Evolutionary conservation across 352 stramenopile species (phyloP).

Genomic region (Phytophthora gonapodyides): DNA sequence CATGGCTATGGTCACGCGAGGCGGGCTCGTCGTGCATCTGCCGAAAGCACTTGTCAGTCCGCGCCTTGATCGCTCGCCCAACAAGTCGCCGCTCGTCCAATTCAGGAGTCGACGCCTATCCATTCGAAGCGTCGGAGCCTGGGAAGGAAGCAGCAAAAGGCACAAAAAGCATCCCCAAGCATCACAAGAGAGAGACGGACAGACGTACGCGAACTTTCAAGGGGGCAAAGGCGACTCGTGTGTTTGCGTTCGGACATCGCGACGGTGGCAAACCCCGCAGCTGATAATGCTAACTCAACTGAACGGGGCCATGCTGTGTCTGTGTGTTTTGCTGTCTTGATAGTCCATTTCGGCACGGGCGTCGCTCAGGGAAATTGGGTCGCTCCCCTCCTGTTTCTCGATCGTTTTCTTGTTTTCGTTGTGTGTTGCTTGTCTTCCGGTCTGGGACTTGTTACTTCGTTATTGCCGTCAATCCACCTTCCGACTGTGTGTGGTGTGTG

Average conservation of each 20-base stretch:
- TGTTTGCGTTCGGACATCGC: conserved; percentile 25
- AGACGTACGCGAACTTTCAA: conserved; percentile 16
- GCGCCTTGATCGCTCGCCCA: too few species aligned
- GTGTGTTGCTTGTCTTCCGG: conserved; percentile 25
- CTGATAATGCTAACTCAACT: conserved; percentile 20
- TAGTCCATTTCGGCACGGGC: conserved; percentile 5
- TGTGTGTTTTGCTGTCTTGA: conserved; percentile 31
- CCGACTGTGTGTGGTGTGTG: conserved; percentile 27
- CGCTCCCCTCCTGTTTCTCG: conserved; percentile 3
- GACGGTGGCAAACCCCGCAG: conserved; percentile 13
- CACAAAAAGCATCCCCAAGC: not conserved
- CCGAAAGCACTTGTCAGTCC: too few species aligned
- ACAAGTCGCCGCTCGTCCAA: not conserved
- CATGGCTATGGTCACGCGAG: conserved; percentile 1
- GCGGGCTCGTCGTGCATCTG: conserved; percentile 15
- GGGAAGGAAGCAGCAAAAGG: conserved; percentile 13
- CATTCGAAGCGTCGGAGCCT: conserved; percentile 28
- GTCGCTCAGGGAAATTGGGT: conserved; percentile 19
- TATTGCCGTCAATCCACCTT: conserved; percentile 17
- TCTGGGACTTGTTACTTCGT: conserved; percentile 21
- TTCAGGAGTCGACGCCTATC: not conserved
- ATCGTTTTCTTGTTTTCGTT: conserved; percentile 19
- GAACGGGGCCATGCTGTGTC: conserved; percentile 28
- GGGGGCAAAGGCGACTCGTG: conserved; percentile 29
- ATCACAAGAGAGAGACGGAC: conserved; percentile 3